phyloP scores from a whole-genome alignment of 2,329 filamentous ascomycete species.

The Fusarium decemcellulare region DNA sequence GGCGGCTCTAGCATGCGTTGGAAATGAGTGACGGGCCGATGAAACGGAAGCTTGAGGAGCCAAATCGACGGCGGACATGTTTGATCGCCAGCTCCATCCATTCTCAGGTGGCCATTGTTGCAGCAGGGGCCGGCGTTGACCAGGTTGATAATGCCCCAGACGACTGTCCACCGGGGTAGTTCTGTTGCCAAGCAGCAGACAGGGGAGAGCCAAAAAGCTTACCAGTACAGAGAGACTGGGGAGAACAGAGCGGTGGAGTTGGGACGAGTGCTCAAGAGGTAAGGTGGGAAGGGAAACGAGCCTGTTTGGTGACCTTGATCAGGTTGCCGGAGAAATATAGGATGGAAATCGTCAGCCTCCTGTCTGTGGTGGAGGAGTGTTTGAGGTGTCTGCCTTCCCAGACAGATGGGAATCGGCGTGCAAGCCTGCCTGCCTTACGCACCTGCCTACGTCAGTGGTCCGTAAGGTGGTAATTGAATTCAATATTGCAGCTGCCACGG shows the following conservation, averaged over 20 bases:
- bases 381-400: not conserved
- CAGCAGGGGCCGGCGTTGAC: conserved; percentile 15
- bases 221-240: conserved; percentile 6
- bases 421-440: not conserved
- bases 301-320: not conserved
- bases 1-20: conserved; percentile 13
- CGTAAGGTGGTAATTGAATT: not conserved
- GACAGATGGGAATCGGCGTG: no score
- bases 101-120: conserved; percentile 33
- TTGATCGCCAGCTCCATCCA: conserved; percentile 35
- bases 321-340: not conserved
- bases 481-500: not conserved
- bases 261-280: not conserved
- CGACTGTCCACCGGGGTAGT: conserved; percentile 15
- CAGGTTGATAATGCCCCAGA: conserved; percentile 9
- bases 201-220: conserved; percentile 12
- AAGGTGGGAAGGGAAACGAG: not conserved
- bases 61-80: conserved; percentile 24
- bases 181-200: not conserved
- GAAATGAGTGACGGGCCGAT: conserved; percentile 34
- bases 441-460: conserved; percentile 1
- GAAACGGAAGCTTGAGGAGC: conserved; percentile 35
- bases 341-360: not conserved
- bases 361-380: not conserved
- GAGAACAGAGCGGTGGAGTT: conserved; percentile 21